Evolutionary conservation across 176 grass and related monocot species (phyloP).

Genomic region (Carex parvula): DNA sequence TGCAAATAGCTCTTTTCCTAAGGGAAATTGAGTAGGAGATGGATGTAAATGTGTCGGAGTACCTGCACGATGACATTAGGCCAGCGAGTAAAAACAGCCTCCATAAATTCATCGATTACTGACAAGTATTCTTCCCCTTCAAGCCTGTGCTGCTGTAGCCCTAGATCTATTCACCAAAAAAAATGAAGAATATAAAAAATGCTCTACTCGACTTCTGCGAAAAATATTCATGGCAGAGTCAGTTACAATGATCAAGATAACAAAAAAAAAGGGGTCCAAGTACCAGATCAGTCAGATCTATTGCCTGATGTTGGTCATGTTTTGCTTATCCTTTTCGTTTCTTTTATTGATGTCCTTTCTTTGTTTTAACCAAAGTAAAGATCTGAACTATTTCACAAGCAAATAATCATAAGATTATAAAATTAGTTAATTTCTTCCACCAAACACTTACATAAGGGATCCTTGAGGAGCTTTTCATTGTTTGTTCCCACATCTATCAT

Average conservation of each 20-base stretch:
- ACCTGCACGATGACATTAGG: conserved; percentile 99
- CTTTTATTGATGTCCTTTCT: neutral
- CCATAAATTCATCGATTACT: conserved; percentile 99
- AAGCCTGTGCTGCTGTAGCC: conserved; percentile 82
- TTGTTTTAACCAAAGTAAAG: conserved; percentile 2
- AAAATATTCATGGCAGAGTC: conserved; percentile 1
- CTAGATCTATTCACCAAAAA: conserved; percentile 47
- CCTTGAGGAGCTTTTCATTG: conserved; percentile 86
- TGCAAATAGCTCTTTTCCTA: neutral
- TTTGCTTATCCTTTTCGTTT: neutral
- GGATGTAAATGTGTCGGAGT: conserved; percentile 12
- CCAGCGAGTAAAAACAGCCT: conserved; percentile 91
- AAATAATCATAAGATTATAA: neutral
- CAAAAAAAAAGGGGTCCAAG: neutral
- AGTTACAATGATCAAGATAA: conserved; percentile 29
- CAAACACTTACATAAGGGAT: conserved; percentile 88
- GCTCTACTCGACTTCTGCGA: conserved; percentile 17
- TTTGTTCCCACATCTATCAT: conserved; percentile 99
- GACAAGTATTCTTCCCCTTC: conserved; percentile 96
- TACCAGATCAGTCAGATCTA: neutral
- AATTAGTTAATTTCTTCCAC: conserved; percentile 1
- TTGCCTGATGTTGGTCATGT: neutral
- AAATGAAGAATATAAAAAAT: conserved; percentile 31
- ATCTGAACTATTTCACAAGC: neutral
- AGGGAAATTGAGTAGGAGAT: neutral